Percentiles rank a stretch among this genome's conserved stretches.
phyloP scores from a whole-genome alignment of 805 yeast genomes.

The Maudiozyma pseudohumilis region DNA sequence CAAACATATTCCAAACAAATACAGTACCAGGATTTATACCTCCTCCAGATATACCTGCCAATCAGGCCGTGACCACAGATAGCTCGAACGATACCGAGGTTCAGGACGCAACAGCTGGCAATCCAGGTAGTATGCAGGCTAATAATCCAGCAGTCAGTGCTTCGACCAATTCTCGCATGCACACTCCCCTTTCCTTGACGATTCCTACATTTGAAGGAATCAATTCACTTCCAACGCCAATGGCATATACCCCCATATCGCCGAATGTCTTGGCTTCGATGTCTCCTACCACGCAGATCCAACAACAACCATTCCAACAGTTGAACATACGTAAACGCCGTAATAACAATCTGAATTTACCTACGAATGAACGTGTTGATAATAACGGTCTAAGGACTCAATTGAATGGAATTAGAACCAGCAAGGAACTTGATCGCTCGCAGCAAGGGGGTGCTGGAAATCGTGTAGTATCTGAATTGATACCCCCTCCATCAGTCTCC shows the following conservation, averaged over 20 bases:
- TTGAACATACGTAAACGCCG: constrained; percentile 14
- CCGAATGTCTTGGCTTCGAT: constrained; percentile 9
- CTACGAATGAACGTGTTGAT: background rate
- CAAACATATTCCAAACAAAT: background rate
- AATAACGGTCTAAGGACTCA: background rate
- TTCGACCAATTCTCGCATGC: background rate
- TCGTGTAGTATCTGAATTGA: constrained; percentile 22
- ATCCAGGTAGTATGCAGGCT: no score
- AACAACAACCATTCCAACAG: constrained; percentile 3
- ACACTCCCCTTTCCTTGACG: constrained; percentile 16
- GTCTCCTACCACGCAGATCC: constrained; percentile 3
- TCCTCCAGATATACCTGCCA: background rate
- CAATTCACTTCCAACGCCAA: constrained; percentile 26
- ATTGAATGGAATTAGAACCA: constrained; percentile 3
- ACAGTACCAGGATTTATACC: background rate
- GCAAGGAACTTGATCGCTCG: constrained; percentile 4
- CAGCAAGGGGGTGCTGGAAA: constrained; percentile 5
- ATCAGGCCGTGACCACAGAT: no score
- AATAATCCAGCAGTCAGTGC: no score
- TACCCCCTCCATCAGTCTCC: constrained; percentile 11
- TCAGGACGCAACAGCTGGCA: background rate
- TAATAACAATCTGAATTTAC: background rate
- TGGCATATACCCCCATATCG: constrained; percentile 20
- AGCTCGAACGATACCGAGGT: background rate
- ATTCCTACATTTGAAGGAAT: constrained; percentile 19